These are phyloP conservation scores for Cyclanthera cordifolia DNA, from an alignment of 306 rosid genomes.

Conservation along the genomic window DNA sequence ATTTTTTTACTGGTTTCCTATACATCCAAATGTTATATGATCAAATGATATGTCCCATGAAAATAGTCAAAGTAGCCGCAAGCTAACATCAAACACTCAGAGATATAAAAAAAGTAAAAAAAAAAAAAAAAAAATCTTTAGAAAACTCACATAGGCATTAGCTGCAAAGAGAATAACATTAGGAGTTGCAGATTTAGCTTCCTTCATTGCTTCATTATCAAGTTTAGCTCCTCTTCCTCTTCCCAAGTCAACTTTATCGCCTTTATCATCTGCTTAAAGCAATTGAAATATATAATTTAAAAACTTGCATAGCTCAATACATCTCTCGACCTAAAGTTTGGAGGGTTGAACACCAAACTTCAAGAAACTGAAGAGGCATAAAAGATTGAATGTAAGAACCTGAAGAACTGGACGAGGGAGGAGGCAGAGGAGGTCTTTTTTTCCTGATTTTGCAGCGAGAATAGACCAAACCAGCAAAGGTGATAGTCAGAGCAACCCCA, in stretches of 20 bases:
- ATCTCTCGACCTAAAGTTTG: too few species aligned
- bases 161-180: constrained; percentile 24
- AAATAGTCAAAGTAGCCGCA: too few species aligned
- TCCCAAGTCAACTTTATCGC: constrained; percentile 22
- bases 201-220: constrained; percentile 13
- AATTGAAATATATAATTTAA: background rate
- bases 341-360: too few species aligned
- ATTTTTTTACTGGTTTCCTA: too few species aligned
- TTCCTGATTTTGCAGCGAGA: constrained; percentile 39
- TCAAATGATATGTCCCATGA: too few species aligned
- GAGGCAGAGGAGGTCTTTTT: constrained; percentile 23
- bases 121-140: background rate
- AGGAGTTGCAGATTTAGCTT: constrained; percentile 24
- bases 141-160: constrained; percentile 25
- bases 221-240: constrained; percentile 19
- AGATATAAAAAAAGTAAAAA: too few species aligned
- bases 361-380: background rate
- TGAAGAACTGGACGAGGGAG: constrained; percentile 27
- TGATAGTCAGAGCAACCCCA: constrained; percentile 62
- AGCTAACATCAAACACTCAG: too few species aligned
- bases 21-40: too few species aligned
- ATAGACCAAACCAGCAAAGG: constrained; percentile 59
- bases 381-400: constrained; percentile 26
- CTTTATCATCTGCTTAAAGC: constrained; percentile 30
- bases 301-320: background rate